These are phyloP conservation scores for Pythium diclinum DNA, from an alignment of 352 stramenopile species.

Conservation along the genomic window DNA sequence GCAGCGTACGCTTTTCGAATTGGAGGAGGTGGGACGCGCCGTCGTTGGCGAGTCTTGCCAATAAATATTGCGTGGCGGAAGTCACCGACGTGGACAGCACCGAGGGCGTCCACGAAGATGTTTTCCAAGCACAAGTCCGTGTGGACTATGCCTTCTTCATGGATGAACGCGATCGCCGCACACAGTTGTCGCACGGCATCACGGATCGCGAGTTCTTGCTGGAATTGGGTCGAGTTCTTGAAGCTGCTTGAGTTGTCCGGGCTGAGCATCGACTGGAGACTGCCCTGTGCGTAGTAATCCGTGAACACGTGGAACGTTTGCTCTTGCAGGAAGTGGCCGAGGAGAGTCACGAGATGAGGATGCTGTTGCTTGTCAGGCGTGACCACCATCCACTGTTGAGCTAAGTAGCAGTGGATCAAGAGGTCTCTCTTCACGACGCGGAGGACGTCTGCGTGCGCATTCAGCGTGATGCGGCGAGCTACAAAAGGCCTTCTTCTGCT, in stretches of 20 bases:
- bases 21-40: conserved; percentile 1
- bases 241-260: not conserved
- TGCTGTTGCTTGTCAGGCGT: conserved; percentile 14
- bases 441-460: conserved; percentile 1
- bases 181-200: conserved; percentile 16
- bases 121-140: conserved; percentile 28
- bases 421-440: conserved; percentile 6
- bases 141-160: conserved; percentile 24
- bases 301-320: conserved; percentile 23
- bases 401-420: conserved; percentile 22
- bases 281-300: conserved; percentile 20
- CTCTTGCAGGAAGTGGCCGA: conserved; percentile 19
- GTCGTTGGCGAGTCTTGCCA: not conserved
- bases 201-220: conserved; percentile 4
- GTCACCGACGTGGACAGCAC: conserved; percentile 18
- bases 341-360: conserved; percentile 14
- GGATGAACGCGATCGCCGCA: conserved; percentile 23
- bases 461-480: conserved; percentile 15
- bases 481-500: conserved; percentile 4
- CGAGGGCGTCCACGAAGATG: conserved; percentile 20
- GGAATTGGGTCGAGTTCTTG: not conserved
- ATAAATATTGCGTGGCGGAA: conserved; percentile 22
- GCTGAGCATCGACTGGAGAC: conserved; percentile 6
- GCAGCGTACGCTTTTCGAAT: conserved; percentile 16
- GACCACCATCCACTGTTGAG: conserved; percentile 9